These are phyloP conservation scores for Tausonia pullulans DNA, from an alignment of 1,284 basidiomycete species.

Conservation along the genomic window DNA sequence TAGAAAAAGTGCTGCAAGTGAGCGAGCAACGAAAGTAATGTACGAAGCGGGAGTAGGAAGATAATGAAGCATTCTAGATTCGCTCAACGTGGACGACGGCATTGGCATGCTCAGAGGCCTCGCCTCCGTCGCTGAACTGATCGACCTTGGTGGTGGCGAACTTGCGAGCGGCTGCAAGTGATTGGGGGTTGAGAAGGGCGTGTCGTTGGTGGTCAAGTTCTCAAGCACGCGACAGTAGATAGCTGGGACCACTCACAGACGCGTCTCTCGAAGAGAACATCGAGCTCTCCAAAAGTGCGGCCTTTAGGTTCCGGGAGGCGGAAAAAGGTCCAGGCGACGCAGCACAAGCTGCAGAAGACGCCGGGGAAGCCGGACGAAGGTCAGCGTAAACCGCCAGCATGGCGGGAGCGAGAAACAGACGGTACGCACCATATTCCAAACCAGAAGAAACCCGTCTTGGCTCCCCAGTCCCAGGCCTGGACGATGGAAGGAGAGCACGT, in stretches of 20 bases:
- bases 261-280: conserved; percentile 21
- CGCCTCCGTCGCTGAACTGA: conserved; percentile 9
- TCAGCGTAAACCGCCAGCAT: too few species aligned
- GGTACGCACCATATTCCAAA: too few species aligned
- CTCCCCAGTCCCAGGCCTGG: conserved; percentile 32
- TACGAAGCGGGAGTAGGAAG: too few species aligned
- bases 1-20: too few species aligned
- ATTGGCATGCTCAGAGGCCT: background rate
- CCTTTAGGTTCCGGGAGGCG: conserved; percentile 34
- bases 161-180: conserved; percentile 19
- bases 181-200: too few species aligned
- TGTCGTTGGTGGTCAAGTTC: too few species aligned
- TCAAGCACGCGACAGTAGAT: too few species aligned
- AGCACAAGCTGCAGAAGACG: too few species aligned
- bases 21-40: too few species aligned
- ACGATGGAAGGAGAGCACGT: conserved; percentile 29
- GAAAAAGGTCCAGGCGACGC: conserved; percentile 21
- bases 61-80: too few species aligned
- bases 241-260: conserved; percentile 6
- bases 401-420: too few species aligned
- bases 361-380: too few species aligned
- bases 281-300: conserved; percentile 27
- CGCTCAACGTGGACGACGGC: background rate
- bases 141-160: conserved; percentile 22
- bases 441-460: conserved; percentile 30